Conservation (phyloP, 2,329 filamentous ascomycete genomes). For the Aphanoascus verrucosus region DNA sequence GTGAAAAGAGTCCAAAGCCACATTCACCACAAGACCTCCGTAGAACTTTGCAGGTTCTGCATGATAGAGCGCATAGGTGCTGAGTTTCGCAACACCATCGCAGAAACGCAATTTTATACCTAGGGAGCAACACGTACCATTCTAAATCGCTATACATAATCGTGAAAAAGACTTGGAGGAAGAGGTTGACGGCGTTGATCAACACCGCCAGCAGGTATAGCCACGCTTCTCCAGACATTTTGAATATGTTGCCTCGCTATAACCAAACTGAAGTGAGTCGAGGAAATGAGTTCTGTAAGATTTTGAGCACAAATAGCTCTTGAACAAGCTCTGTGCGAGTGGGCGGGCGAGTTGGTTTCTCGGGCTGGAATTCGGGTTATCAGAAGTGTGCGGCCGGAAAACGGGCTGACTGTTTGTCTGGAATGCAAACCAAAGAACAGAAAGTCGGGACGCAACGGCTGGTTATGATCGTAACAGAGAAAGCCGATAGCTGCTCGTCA, state of each 20-base stretch:
- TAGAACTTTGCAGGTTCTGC: constrained; percentile 5
- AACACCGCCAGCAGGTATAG: constrained; percentile 94
- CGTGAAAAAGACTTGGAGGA: constrained; percentile 99
- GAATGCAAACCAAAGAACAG: background rate
- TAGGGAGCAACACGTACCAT: constrained; percentile 57
- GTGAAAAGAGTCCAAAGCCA: background rate
- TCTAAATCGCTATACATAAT: constrained; percentile 99
- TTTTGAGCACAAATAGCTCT: background rate
- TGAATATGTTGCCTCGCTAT: constrained; percentile 24
- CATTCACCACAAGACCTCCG: background rate
- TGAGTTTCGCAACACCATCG: background rate
- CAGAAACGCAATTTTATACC: background rate
- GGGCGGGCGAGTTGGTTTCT: background rate
- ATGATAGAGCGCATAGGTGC: background rate
- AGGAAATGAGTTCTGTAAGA: background rate
- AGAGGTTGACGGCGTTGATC: constrained; percentile 99
- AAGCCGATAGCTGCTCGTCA: background rate
- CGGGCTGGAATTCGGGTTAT: background rate
- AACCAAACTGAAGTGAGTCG: background rate
- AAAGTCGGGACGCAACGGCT: background rate
- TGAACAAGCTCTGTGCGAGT: background rate
- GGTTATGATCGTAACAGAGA: background rate
- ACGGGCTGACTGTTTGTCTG: background rate
- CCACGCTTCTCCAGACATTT: constrained; percentile 97
- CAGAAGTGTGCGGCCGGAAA: background rate